A percentile compares a stretch with the other conserved stretches of the same genome.
Evolutionary conservation across 2,329 filamentous ascomycete species (phyloP).

Genomic region (Penicillium vulpinum): DNA sequence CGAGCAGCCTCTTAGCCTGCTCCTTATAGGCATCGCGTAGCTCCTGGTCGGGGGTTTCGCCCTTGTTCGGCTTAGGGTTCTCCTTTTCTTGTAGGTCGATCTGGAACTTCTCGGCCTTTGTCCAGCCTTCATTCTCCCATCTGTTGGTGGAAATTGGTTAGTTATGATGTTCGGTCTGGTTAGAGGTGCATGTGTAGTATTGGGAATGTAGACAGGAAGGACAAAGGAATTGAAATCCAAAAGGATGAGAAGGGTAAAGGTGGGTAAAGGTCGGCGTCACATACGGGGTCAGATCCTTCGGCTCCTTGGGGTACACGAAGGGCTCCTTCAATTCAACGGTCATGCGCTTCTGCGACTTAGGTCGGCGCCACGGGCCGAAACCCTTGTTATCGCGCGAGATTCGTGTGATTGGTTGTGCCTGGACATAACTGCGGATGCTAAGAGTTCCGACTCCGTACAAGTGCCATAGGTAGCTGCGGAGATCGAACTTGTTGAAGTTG

Average conservation of each 20-base stretch:
- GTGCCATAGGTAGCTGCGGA: conserved; percentile 91
- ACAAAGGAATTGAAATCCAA: not conserved
- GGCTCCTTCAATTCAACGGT: conserved; percentile 83
- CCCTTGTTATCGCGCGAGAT: conserved; percentile 35
- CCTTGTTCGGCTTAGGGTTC: conserved; percentile 36
- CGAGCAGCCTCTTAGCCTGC: conserved; percentile 64
- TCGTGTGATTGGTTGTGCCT: conserved; percentile 63
- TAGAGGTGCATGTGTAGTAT: not conserved
- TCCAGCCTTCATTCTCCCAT: conserved; percentile 63
- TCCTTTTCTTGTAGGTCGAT: conserved; percentile 34
- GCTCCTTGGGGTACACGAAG: conserved; percentile 80
- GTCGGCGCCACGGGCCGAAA: conserved; percentile 65
- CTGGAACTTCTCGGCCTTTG: conserved; percentile 51
- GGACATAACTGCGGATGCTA: conserved; percentile 76
- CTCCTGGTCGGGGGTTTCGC: conserved; percentile 20
- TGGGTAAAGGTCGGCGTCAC: conserved; percentile 27
- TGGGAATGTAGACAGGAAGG: conserved; percentile 1
- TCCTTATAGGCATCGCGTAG: conserved; percentile 51
- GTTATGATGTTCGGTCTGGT: not conserved
- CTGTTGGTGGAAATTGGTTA: conserved; percentile 34
- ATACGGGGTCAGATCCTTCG: conserved; percentile 61
- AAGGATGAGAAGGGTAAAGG: not conserved
- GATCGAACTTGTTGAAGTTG: conserved; percentile 91
- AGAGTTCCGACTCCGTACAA: conserved; percentile 74
- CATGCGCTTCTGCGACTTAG: conserved; percentile 82